Evolutionary conservation across 2,329 filamentous ascomycete species (phyloP), one percentile per base, ranked within the genome.

Genomic region (Penicillium brevicompactum): DNA sequence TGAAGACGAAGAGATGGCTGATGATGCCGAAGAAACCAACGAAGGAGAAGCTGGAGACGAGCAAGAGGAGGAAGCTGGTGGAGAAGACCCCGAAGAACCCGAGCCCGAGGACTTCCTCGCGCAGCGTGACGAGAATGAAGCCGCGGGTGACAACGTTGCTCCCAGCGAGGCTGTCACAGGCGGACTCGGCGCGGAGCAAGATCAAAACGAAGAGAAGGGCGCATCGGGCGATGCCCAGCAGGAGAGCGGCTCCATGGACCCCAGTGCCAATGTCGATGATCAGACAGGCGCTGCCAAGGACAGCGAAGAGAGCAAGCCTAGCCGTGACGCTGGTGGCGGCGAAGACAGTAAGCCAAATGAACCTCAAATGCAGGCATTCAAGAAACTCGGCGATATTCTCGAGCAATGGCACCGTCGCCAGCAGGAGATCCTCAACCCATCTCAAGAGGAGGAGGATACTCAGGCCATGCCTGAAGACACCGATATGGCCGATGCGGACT

Each of bases 401-500:
- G 92, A 97, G 72, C 86, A 88, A 65, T 99, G 92, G 91, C 92
- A 97, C 73, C 85, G 90, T 55, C 90, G 92, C 68, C 90, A 95
- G 67, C 85, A 85, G 45, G 89, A 96, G 58, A 97, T 99, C 64
- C 79, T 84, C 69, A 82, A 88, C 55, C 76, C 83, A 5, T 75
- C 76, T 2, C 78, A 85, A 51, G 76, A 84, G 47, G 76, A 82
- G 37, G 76, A 86, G 50, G 74, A 80, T 40, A 74, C 73, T 18
- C 81, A 85, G 45, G 79, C 83, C 31, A 75, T 84, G 61, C 76
- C 80, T 49, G 68, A 82, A 59, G 85, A 90, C 56, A 80, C 86
- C n/a, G 87, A 94, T 58, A 88, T 91, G 80, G 81, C 84, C 9
- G 82, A 88, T 68, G 85, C 84, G n/a, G 92, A 97, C 69, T 97